Evolutionary conservation across 1,284 basidiomycete species (phyloP).

Genomic region (Calocybe gambosa): DNA sequence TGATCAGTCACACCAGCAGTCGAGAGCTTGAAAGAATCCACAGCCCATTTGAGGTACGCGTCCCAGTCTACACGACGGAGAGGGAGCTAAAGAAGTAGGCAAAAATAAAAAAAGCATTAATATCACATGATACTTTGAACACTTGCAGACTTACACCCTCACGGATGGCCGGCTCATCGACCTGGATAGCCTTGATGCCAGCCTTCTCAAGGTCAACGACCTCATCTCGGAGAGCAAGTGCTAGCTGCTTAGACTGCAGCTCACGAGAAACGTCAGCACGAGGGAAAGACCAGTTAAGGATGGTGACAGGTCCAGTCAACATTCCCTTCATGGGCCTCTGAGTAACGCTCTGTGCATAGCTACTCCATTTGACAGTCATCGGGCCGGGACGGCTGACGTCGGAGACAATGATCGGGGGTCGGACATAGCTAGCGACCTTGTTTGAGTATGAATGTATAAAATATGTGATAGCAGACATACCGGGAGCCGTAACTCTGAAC

Average conservation of each 20-base stretch:
- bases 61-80: constrained; percentile 95
- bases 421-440: constrained; percentile 76
- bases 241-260: constrained; percentile 97
- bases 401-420: constrained; percentile 97
- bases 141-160: constrained; percentile 69
- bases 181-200: constrained; percentile 97
- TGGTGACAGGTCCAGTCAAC: constrained; percentile 94
- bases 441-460: constrained; percentile 2
- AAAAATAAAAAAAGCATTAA: not conserved
- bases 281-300: constrained; percentile 99
- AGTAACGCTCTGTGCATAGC: constrained; percentile 94
- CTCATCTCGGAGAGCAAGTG: constrained; percentile 97
- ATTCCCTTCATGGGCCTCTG: constrained; percentile 99
- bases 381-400: constrained; percentile 92
- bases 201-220: constrained; percentile 97
- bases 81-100: constrained; percentile 54
- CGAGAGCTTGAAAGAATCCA: constrained; percentile 95
- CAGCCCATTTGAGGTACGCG: constrained; percentile 92
- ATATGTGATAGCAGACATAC: constrained; percentile 31
- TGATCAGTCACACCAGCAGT: constrained; percentile 91
- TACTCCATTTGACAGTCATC: constrained; percentile 97
- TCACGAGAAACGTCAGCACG: constrained; percentile 97
- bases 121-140: not conserved
- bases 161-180: constrained; percentile 99
- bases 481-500: constrained; percentile 97